Evolutionary conservation across 2,329 filamentous ascomycete species (phyloP), one percentile per base, ranked within the genome.

Genomic region (Incumbomyces delicatus): DNA sequence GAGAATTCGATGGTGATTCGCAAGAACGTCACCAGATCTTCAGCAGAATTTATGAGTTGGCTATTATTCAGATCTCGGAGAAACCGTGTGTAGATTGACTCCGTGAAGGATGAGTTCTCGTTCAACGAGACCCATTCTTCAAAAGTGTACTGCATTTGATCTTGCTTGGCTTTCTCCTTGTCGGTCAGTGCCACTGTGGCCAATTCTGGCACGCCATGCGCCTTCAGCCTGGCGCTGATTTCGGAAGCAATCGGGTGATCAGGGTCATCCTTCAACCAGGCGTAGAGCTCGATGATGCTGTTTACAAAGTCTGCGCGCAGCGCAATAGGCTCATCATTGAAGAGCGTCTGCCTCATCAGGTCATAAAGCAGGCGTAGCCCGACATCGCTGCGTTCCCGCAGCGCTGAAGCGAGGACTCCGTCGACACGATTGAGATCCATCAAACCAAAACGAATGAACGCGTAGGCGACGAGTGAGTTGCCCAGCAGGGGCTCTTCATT

Each of bases 131-230:
- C 78, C 92, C 92, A 98, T 67, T 98, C 92, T 36, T 90, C 88
- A 59, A 98, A 95, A 16, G 95, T 76, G 61, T 98, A 96, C 57
- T 94, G 87, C 66, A 94, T 80, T 63, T 95, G 87, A 51, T 94
- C 87, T 52, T 81, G 79, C 55, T 81, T 81, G 29, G 77, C 72
- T 33, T 69, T 63, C 13, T 71, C 66, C 41, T 78, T 74, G 47
- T 82, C 77, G 17, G 75, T 78, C 27, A 72, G 67, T 44, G 73
- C 64, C 46, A 73, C 64, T 53, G 74, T 71, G 42, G 70, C 62
- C 68, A 76, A 67, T 70, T 87, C 63, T 4, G 69, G 69, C 34
- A 76, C 68, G 12, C 74, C 71, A 44, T 71, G 71, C 53, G 78
- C 71, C 31, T 63, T 75, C 42, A 85, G 63, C 54, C 78, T 82